A percentile compares a stretch with the other conserved stretches of the same genome.
Evolutionary conservation across 2,329 filamentous ascomycete genomes (phyloP).

Genomic region (Camillea tinctor): DNA sequence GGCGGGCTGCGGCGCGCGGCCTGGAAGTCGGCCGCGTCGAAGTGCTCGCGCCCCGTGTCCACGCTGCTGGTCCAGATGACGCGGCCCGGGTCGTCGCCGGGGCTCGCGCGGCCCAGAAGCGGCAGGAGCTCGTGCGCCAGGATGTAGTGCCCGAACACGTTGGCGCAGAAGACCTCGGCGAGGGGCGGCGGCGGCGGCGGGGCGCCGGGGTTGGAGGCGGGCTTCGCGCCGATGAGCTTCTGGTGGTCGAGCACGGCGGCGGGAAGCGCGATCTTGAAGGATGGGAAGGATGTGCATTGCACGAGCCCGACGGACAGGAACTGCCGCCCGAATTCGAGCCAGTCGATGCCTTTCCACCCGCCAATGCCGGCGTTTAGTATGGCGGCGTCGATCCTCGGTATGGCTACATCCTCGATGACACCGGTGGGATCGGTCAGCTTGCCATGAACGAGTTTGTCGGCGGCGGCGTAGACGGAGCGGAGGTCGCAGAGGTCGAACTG

Average conservation of each 20-base stretch:
- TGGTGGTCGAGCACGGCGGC: slow-evolving; percentile 47
- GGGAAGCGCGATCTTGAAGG: slow-evolving; percentile 65
- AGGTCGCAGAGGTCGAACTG: slow-evolving; percentile 62
- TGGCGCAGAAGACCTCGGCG: slow-evolving; percentile 84
- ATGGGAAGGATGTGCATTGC: slow-evolving; percentile 72
- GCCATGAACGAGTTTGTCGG: slow-evolving; percentile 45
- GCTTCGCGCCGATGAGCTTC: slow-evolving; percentile 27
- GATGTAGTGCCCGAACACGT: slow-evolving; percentile 94
- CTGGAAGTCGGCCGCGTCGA: slow-evolving; percentile 74
- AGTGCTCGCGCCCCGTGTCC: slow-evolving; percentile 57
- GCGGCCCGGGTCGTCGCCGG: slow-evolving; percentile 52
- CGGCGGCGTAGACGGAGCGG: slow-evolving; percentile 47
- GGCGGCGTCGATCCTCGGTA: slow-evolving; percentile 74
- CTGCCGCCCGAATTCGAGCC: slow-evolving; percentile 53
- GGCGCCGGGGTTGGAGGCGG: slow-evolving; percentile 8
- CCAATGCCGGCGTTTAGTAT: slow-evolving; percentile 88
- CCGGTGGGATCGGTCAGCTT: slow-evolving; percentile 45
- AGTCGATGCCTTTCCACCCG: slow-evolving; percentile 80
- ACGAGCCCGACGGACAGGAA: slow-evolving; percentile 60
- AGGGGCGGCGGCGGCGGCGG: slow-evolving; percentile 57
- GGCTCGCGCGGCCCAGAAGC: slow-evolving; percentile 56
- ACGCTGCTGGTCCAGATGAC: slow-evolving; percentile 87
- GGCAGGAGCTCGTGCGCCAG: slow-evolving; percentile 78
- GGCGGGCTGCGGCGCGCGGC: slow-evolving; percentile 59
- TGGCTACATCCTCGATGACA: slow-evolving; percentile 39